Evolutionary conservation across 1,284 basidiomycete species (phyloP).

Genomic region (Heterobasidion annosum): DNA sequence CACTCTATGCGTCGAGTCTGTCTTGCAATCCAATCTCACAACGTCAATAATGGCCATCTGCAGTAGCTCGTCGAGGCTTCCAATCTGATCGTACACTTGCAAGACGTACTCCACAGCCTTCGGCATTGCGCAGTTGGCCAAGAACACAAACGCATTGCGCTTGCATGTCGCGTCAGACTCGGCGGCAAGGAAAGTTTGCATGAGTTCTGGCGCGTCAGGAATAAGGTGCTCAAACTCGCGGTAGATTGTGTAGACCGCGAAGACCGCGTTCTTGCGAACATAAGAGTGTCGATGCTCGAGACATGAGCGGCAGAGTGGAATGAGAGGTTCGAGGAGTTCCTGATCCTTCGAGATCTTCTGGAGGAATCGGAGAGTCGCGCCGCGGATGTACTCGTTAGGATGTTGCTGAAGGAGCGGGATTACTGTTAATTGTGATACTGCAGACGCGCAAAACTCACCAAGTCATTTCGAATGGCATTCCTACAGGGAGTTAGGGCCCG

Average conservation of each 20-base stretch:
- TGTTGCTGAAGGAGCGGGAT: conserved; percentile 65
- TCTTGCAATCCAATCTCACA: conserved; percentile 85
- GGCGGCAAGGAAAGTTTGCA: conserved; percentile 95
- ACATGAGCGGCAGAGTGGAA: conserved; percentile 89
- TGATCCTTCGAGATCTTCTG: conserved; percentile 93
- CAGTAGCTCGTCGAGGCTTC: conserved; percentile 84
- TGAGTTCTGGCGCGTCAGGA: conserved; percentile 94
- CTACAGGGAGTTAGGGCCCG: conserved; percentile 30
- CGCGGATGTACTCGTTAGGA: conserved; percentile 99
- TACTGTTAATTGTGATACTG: conserved; percentile 1
- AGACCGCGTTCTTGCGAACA: conserved; percentile 98
- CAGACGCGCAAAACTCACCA: conserved; percentile 42
- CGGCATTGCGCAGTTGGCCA: conserved; percentile 82
- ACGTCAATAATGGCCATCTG: conserved; percentile 97
- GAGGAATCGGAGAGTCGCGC: conserved; percentile 92
- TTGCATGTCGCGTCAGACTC: conserved; percentile 97
- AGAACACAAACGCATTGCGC: conserved; percentile 94
- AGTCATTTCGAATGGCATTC: conserved; percentile 96
- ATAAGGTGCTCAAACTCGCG: conserved; percentile 92
- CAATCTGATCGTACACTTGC: conserved; percentile 79
- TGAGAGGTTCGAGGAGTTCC: conserved; percentile 93
- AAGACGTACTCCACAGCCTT: conserved; percentile 91
- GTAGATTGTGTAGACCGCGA: conserved; percentile 93
- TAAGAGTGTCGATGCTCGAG: conserved; percentile 98
- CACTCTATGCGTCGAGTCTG: conserved; percentile 74